Percentiles rank a stretch among this genome's conserved stretches.
These are phyloP conservation scores for Peronosclerospora sorghi DNA, from an alignment of 352 stramenopile species.

Conservation along the genomic window DNA sequence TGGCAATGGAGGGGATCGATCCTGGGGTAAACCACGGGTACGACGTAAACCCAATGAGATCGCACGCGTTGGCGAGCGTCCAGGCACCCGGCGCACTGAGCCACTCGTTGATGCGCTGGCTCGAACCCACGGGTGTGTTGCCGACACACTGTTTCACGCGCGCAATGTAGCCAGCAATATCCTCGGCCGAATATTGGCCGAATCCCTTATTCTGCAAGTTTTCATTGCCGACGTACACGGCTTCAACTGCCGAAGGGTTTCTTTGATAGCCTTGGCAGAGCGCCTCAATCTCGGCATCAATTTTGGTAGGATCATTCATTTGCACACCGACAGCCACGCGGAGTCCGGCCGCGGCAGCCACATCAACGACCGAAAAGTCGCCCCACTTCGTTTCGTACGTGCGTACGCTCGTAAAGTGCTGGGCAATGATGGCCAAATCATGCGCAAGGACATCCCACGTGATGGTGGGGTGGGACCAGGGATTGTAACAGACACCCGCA, in stretches of 20 bases:
- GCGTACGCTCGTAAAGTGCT: constrained; percentile 47
- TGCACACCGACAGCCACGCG: constrained; percentile 49
- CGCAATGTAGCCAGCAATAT: constrained; percentile 34
- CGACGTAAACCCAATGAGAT: constrained; percentile 29
- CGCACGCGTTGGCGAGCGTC: constrained; percentile 20
- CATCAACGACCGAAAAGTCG: constrained; percentile 35
- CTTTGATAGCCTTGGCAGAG: constrained; percentile 29
- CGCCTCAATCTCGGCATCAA: constrained; percentile 39
- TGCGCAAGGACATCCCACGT: constrained; percentile 16
- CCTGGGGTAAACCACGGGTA: constrained; percentile 36
- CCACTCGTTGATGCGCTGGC: constrained; percentile 65
- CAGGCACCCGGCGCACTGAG: constrained; percentile 16
- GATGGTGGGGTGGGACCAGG: constrained; percentile 49
- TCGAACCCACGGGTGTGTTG: constrained; percentile 40
- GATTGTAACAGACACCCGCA: constrained; percentile 48
- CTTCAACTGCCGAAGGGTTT: constrained; percentile 27
- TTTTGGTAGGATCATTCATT: constrained; percentile 24
- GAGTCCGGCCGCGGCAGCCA: constrained; percentile 27
- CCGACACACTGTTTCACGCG: constrained; percentile 34
- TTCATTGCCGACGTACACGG: constrained; percentile 74
- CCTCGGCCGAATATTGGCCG: constrained; percentile 20
- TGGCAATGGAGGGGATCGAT: constrained; percentile 25
- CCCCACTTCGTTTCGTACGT: constrained; percentile 47
- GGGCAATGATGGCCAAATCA: constrained; percentile 28
- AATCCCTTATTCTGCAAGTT: constrained; percentile 40